Evolutionary conservation across 805 yeast species (phyloP), one percentile per base, ranked within the genome.

Genomic region (Sungouiella blattae): DNA sequence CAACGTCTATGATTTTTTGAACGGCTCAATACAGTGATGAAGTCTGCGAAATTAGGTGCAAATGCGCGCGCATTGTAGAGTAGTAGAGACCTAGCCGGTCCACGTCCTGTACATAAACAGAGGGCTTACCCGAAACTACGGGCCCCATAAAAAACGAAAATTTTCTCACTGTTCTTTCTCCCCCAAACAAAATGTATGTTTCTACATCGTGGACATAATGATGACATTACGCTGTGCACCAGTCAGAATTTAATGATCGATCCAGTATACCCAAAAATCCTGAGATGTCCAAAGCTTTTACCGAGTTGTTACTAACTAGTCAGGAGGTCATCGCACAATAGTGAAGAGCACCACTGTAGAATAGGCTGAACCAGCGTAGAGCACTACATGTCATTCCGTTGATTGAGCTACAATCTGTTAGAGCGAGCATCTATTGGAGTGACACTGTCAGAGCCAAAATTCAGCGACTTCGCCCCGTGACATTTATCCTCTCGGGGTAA

Each of bases 141-240:
- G 3, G 11, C 16, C 12, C 18, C 21, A 18, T 21, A 21, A 15
- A 29, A 12, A 26, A 11, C 30, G 28, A 23, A 24, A 18, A 17
- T 26, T 18, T 26, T 20, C 6, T 18, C 30, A 12, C 14, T 16
- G 6, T 11, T 8, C 6, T 30, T 15, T 17, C 25, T 22, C 6
- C 17, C 7, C 11, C 14, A 6, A 25, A 13, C 25, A 21, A 43
- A 33, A 28, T 28, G 50, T 46, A 46, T 46, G 50, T 46, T 21
- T 24, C 18, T 6, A 26, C 12, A 21, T 21, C 29, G 22, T 22
- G 41, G 50, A 46, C 47, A 37, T 34, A 35, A 56, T 62, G 73
- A 67, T 50, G 71, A 67, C 70, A 63, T 62, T 55, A 60, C 67
- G 73, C 73, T 67, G 73, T 67, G 73, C 73, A 67, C 73, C 73